These are phyloP conservation scores for Cucurbita pepo DNA, from an alignment of 306 rosid genomes.

Conservation along the genomic window DNA sequence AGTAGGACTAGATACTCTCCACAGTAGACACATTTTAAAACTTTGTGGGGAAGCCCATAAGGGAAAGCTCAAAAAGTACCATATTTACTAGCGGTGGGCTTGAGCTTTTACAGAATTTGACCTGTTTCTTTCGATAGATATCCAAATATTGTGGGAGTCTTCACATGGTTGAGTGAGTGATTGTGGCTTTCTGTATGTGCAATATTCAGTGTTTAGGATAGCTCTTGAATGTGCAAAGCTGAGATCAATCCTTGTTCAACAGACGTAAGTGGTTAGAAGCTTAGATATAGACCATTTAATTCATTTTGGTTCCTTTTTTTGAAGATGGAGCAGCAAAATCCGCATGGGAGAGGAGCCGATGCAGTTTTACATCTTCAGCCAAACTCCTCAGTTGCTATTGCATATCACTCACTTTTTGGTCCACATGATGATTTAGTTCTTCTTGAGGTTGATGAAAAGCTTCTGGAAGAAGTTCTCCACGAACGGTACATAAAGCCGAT, in stretches of 20 bases:
- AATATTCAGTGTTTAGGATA: not conserved
- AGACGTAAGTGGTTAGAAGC: not conserved
- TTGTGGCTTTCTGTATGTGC: not conserved
- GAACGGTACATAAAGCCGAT: slow-evolving; percentile 20
- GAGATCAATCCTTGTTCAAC: not conserved
- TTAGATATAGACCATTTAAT: not conserved
- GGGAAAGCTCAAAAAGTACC: too few species aligned
- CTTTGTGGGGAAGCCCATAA: too few species aligned
- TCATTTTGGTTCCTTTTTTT: not conserved
- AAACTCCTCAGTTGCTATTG: slow-evolving; percentile 43
- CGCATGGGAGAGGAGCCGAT: slow-evolving; percentile 29
- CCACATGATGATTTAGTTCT: slow-evolving; percentile 41
- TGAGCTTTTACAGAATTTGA: not conserved
- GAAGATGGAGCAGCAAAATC: slow-evolving; percentile 27
- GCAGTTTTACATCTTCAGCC: slow-evolving; percentile 35
- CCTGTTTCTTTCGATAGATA: not conserved
- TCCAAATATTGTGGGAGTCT: not conserved
- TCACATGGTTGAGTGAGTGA: not conserved
- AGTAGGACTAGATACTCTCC: too few species aligned
- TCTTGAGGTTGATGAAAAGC: slow-evolving; percentile 39
- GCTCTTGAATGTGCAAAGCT: not conserved
- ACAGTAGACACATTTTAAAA: too few species aligned
- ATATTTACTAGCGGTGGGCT: too few species aligned
- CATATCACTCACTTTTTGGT: slow-evolving; percentile 46
- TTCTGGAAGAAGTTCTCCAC: slow-evolving; percentile 31